A percentile compares a stretch with the other conserved stretches of the same genome.
Evolutionary conservation across 1,284 basidiomycete species (phyloP).

Genomic region (Boletus albobrunnescens): DNA sequence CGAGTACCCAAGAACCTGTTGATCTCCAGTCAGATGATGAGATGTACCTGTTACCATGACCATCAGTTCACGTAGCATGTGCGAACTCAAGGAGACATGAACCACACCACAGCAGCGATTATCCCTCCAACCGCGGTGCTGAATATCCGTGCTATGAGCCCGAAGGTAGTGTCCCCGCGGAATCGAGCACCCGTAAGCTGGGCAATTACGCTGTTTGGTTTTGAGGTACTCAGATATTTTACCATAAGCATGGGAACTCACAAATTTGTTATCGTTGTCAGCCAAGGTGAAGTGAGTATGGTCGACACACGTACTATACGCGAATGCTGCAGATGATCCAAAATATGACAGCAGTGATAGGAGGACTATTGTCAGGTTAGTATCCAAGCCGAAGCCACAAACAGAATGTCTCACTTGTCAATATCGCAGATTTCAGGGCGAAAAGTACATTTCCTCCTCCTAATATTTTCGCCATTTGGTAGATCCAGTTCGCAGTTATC

Average conservation of each 20-base stretch:
- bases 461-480: constrained; percentile 40
- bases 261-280: constrained; percentile 51
- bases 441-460: constrained; percentile 66
- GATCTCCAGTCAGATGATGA: constrained; percentile 33
- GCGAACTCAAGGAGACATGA: constrained; percentile 19
- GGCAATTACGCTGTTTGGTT: constrained; percentile 57
- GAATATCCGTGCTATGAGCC: constrained; percentile 57
- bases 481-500: constrained; percentile 44
- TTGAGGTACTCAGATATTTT: constrained; percentile 1
- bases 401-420: constrained; percentile 45
- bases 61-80: background rate
- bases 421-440: constrained; percentile 72
- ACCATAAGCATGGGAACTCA: constrained; percentile 27
- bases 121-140: constrained; percentile 70
- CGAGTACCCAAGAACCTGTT: constrained; percentile 68
- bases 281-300: background rate
- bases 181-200: constrained; percentile 67
- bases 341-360: constrained; percentile 58
- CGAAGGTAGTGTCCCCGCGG: constrained; percentile 74
- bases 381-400: background rate
- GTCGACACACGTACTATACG: constrained; percentile 48
- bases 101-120: constrained; percentile 70
- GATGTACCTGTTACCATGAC: constrained; percentile 55
- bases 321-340: constrained; percentile 50
- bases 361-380: constrained; percentile 39